Percentiles rank a stretch among this genome's conserved stretches.
Conservation (phyloP, 441 rosid genomes). For the Jatropha multifida region DNA sequence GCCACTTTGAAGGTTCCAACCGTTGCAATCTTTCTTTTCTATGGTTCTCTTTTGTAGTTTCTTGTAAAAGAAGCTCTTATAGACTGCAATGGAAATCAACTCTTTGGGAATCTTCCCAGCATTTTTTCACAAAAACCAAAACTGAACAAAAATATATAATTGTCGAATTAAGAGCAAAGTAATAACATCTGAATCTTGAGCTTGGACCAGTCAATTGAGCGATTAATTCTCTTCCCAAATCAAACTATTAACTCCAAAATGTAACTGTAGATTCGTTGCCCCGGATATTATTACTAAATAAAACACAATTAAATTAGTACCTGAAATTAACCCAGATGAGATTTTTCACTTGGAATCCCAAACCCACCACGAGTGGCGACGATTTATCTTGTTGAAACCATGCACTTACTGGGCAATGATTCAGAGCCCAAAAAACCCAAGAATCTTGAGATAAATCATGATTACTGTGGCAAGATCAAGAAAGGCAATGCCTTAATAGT, state of each 20-base stretch:
- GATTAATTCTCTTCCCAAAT: slow-evolving; percentile 5
- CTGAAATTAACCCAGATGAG: slow-evolving; percentile 16
- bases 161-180: slow-evolving; percentile 1
- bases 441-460: slow-evolving; percentile 29
- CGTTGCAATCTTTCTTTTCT: slow-evolving; percentile 28
- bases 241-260: background rate
- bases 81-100: slow-evolving; percentile 11
- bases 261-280: slow-evolving; percentile 6
- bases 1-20: slow-evolving; percentile 46
- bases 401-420: background rate
- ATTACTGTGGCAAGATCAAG: slow-evolving; percentile 12
- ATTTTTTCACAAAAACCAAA: slow-evolving; percentile 13
- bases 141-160: slow-evolving; percentile 1
- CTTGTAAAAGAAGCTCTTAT: slow-evolving; percentile 39
- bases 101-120: slow-evolving; percentile 24
- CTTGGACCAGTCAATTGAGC: slow-evolving; percentile 13
- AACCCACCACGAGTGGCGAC: background rate
- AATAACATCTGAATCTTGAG: slow-evolving; percentile 9
- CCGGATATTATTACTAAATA: background rate
- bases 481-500: background rate
- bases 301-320: background rate
- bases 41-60: slow-evolving; percentile 29
- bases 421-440: slow-evolving; percentile 14
- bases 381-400: slow-evolving; percentile 16
- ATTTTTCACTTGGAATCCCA: slow-evolving; percentile 5